Base-by-base conservation (phyloP, 2,329 filamentous ascomycete genomes). In the Elsinoe fawcettii region DNA sequence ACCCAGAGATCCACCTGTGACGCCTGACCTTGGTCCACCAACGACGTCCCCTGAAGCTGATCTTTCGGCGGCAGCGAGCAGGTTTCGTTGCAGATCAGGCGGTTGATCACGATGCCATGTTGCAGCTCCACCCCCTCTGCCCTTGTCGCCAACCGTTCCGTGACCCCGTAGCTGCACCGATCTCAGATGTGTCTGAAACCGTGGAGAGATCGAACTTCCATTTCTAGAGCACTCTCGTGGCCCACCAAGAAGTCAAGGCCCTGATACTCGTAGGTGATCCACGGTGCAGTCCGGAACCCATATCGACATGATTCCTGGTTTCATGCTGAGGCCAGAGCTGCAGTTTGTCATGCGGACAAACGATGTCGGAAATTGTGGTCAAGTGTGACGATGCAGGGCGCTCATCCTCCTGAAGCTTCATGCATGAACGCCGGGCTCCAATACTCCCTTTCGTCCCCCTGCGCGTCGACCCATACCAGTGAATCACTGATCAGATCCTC, bases 401-500 rank as follows among this genome's bases (percentile, higher is more conserved):
- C 20, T 55, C 37, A 56, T 43, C 37, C 34, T n/a, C 43, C 55
- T 16, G 46, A 55, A 9, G 55, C 59, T 39, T 67, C 66, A 64
- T 72, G 68, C 65, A 91, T 88, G 60, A 87, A 88, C 0, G 85
- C 84, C 0, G 88, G 88, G 59, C 84, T 88, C 93, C 93, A 99
- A 66, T 96, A 99, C 72, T 97, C 91, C 71, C 85, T 90, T 74
- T 97, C 92, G 7, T 81, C 78, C 32, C 79, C 84, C 73, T 96
- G 90, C 63, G 82, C 83, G 71, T 99, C 93, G 5, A 97, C 84
- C 93, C 93, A 99, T 12, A 99, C 82, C 76, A 99, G 82, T 55
- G 90, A 90, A 66, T 95, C 90, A 0, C 86, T 84, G 54, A 97
- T 78, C 32, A 99, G 75, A 71, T 99, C 93, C 61, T 96, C 90